These are phyloP conservation scores for Neurospora sp. DNA, from an alignment of 495 filamentous ascomycete genomes.

Conservation along the genomic window DNA sequence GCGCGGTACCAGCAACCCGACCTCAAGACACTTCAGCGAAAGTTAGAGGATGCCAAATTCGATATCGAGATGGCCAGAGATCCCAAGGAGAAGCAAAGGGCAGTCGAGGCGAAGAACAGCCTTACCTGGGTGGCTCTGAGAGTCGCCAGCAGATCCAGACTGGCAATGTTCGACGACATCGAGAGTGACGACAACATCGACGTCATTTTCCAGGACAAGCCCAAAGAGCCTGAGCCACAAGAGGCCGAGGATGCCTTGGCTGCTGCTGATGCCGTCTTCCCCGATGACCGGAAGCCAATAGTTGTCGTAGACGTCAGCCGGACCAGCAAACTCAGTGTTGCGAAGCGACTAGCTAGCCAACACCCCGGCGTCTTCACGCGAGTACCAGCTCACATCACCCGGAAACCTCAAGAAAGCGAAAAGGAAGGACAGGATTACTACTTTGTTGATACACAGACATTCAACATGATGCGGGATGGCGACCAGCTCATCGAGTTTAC, in stretches of 20 bases:
- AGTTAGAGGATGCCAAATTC: constrained; percentile 61
- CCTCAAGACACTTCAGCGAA: constrained; percentile 39
- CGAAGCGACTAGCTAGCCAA: constrained; percentile 30
- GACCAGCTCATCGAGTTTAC: constrained; percentile 41
- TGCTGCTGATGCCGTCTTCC: constrained; percentile 17
- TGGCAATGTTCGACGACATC: constrained; percentile 73
- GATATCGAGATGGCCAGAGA: constrained; percentile 72
- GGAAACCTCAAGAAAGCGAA: constrained; percentile 35
- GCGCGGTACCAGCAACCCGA: constrained; percentile 36
- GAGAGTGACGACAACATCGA: constrained; percentile 65
- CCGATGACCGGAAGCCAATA: constrained; percentile 33
- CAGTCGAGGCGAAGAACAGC: constrained; percentile 62
- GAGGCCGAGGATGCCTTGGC: constrained; percentile 18
- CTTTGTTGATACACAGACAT: constrained; percentile 37
- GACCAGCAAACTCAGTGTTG: constrained; percentile 28
- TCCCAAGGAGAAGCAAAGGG: constrained; percentile 56
- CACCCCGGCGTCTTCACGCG: constrained; percentile 31
- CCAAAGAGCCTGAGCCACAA: constrained; percentile 10
- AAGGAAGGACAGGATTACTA: constrained; percentile 32
- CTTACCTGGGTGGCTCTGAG: constrained; percentile 83
- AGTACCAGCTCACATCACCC: constrained; percentile 31
- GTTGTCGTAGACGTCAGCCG: constrained; percentile 35
- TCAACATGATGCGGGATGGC: constrained; percentile 40
- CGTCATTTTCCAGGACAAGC: constrained; percentile 37
- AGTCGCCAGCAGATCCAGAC: constrained; percentile 59